A percentile compares a stretch with the other conserved stretches of the same genome.
phyloP scores from a whole-genome alignment of 2,329 filamentous ascomycete genomes.

The Cylindrodendrum hubeiense region DNA sequence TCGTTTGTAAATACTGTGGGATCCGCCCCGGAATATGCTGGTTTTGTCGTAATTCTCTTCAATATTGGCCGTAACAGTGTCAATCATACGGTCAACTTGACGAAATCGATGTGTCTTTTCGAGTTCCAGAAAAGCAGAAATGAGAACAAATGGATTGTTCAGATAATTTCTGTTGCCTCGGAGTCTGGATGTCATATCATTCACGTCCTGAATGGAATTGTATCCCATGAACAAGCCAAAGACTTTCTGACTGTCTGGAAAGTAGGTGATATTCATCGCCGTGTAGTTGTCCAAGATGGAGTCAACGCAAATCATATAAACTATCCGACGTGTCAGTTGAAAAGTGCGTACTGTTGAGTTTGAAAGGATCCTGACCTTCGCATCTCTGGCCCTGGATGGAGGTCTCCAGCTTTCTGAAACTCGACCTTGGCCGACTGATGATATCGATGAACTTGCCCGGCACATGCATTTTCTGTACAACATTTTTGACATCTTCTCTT shows the following conservation, averaged over 20 bases:
- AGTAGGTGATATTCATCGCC: constrained; percentile 20
- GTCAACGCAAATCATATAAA: constrained; percentile 19
- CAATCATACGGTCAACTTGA: neutral
- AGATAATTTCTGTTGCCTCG: constrained; percentile 9
- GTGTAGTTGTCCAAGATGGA: constrained; percentile 18
- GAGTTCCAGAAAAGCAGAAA: constrained; percentile 15
- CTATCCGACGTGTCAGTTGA: neutral
- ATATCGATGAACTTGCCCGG: neutral
- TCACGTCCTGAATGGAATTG: neutral
- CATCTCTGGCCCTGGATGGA: neutral
- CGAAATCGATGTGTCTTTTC: neutral
- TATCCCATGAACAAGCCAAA: constrained; percentile 20
- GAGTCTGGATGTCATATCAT: neutral
- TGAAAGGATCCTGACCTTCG: neutral
- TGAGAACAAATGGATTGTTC: constrained; percentile 17
- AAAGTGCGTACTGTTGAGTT: neutral
- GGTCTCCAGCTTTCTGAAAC: neutral
- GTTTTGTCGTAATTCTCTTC: too few species aligned
- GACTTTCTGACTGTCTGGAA: constrained; percentile 11
- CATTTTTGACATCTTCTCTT: neutral
- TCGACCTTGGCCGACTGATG: neutral
- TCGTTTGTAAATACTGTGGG: neutral
- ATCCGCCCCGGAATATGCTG: too few species aligned
- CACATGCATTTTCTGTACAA: neutral
- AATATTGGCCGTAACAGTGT: neutral